Base-by-base conservation (phyloP, 2,329 filamentous ascomycete genomes). In the Endoconidiophora polonica region DNA sequence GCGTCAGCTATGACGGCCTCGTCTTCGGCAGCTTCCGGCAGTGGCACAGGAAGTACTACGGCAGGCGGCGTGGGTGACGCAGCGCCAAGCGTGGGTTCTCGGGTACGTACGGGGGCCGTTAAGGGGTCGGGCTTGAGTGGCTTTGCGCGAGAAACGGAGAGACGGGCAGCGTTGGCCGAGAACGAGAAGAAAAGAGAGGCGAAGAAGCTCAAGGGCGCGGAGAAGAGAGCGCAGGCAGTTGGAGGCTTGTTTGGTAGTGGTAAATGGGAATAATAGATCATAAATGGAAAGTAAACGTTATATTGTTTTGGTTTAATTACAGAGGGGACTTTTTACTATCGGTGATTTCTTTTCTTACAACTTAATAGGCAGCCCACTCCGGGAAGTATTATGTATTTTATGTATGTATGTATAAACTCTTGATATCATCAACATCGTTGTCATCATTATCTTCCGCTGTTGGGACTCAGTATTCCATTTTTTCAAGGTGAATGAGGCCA, bases 401-500 rank as follows among this genome's bases (percentile, higher is more conserved):
- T 33, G 26, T 33, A 33, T 33, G 12, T 33, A 33, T 33, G 26
- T 33, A 33, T 33, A 10, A 9, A 33, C 26, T 33, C 26, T 33
- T 33, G 26, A 33, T 33, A 33, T 33, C 7, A 33, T 33, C 26
- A 33, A 9, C 26, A 33, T 33, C 18, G 33, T 20, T 14, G 23
- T 20, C 29, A 12, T 24, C 24, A 24, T 12, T 36, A 36, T 41
- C 36, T 37, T 22, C 43, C 39, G 42, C 22, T n/a, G 22, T 26
- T 44, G 26, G 23, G 7, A 44, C 24, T 33, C 29, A 41, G 12
- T 39, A 33, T 23, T 70, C 66, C 61, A 70, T 65, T 54, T 68
- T 71, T 58, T 79, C 74, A 3, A 82, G 65, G 57, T 81, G 76
- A 50, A 81, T 75, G 46, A 81, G 61, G 2, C 77, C 77, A 57